Evolutionary conservation across 228 moss, liverwort and hornwort genomes (phyloP), one percentile per base, ranked within the genome.

Genomic region (Sphagnum fallax): DNA sequence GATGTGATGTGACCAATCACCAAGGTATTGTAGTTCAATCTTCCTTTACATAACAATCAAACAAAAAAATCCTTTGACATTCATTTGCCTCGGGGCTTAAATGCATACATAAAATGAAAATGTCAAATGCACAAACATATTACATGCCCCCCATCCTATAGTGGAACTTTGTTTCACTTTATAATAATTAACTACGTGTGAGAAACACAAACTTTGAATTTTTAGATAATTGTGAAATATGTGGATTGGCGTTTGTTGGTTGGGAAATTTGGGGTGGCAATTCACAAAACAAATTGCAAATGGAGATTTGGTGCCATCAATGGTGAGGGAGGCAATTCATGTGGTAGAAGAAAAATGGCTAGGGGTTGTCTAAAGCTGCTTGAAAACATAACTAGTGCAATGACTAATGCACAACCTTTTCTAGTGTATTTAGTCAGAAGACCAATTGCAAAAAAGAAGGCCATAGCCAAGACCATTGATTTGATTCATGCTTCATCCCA

Each of bases 231-330:
- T 16, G 16, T 16, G 16, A 16, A 0, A 16, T 16, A 16, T 16
- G 16, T 16, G 16, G 16, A 16, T 16, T 16, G 16, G 16, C 16
- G 16, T 16, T 16, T 16, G 16, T 16, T 16, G 16, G 16, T 16
- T 16, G 16, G 16, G 16, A 16, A 16, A 16, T 16, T 16, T 16
- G 0, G 16, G 16, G 16, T 16, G 71, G 58, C 81, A 82, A 79
- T 83, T 74, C 65, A 80, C 83, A 9, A 83, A 83, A 68, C 83
- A 83, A 72, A 83, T 83, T 58, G 74, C 69, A 16, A 79, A 83
- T 65, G 83, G 83, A 60, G 80, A 83, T 51, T 76, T 83, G 7
- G 80, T 83, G 69, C 67, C 83, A 7, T 77, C 83, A 67, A 60
- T 83, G 6, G 83, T 83, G 47, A 77, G 83, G 74, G 83, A 83